Percentiles rank a stretch among this genome's conserved stretches.
These are phyloP conservation scores for Metarhizium sp. DNA, from an alignment of 2,329 filamentous ascomycete genomes.

Conservation along the genomic window DNA sequence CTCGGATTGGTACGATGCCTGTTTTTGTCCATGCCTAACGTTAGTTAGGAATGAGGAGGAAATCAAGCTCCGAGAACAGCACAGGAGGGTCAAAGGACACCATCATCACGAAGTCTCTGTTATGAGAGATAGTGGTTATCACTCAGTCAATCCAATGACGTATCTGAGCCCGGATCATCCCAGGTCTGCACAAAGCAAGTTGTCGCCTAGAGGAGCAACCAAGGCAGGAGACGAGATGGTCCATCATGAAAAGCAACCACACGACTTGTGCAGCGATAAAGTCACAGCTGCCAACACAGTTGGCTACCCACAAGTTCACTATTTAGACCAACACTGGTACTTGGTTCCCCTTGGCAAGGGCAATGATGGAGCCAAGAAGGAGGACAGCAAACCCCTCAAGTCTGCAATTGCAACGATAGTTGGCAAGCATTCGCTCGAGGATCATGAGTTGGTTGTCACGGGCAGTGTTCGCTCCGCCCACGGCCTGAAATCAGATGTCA, in stretches of 20 bases:
- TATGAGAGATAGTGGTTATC: conserved; percentile 11
- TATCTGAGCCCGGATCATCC: conserved; percentile 5
- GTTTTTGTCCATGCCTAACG: conserved; percentile 18
- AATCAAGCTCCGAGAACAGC: conserved; percentile 19
- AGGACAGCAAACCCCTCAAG: not conserved
- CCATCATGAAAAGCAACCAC: not conserved
- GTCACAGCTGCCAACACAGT: not conserved
- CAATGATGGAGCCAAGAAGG: not conserved
- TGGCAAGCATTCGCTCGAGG: conserved; percentile 6
- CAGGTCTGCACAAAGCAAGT: not conserved
- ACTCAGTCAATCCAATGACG: conserved; percentile 14
- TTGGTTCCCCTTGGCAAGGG: conserved; percentile 6
- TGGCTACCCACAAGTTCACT: conserved; percentile 6
- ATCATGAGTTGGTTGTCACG: conserved; percentile 5
- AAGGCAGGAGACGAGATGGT: not conserved
- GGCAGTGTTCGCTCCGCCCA: conserved; percentile 2
- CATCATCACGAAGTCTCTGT: conserved; percentile 4
- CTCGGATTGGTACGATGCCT: conserved; percentile 17
- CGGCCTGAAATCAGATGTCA: conserved; percentile 6
- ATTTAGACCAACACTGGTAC: conserved; percentile 9
- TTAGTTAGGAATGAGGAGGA: conserved; percentile 22
- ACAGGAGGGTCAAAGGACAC: conserved; percentile 5
- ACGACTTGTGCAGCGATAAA: not conserved
- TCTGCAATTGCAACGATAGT: conserved; percentile 2
- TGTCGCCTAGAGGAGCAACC: not conserved